Base-by-base conservation (phyloP, 768 basidiomycete genomes). In the Tricholoma matsutake region DNA sequence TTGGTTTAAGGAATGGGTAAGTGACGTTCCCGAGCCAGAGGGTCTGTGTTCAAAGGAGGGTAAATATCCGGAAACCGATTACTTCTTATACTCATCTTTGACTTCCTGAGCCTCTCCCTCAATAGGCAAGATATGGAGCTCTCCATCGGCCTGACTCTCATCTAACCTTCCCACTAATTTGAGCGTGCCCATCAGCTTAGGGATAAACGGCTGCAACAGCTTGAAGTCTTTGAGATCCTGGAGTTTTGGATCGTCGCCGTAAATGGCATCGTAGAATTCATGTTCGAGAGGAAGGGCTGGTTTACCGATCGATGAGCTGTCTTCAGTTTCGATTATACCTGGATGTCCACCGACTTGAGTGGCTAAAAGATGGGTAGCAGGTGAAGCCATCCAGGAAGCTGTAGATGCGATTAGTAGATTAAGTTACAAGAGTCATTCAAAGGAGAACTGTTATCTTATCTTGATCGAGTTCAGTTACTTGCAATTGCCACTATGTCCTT, bases 21-120 rank as follows among this genome's bases (percentile, higher is more conserved):
- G 89, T 75, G 11, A 95, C 76, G 72, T 99, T 98, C 75, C 96
- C 89, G 3, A 99, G 75, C 31, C 96, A 92, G 57, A 96, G 76
- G 61, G 85, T 87, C 79, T 95, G 86, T 79, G 47, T 63, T 64
- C 53, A 62, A 55, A 8, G 34, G 22, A 39, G 53, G 58, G 37
- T 49, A 57, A 57, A 43, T 51, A 58, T n/a, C 51, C 28, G 31
- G 37, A 20, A 25, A 25, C 29, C 13, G 7, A 20, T 29, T 31
- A 43, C 7, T 22, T 53, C 22, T 14, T 18, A 9, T 6, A 65
- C 68, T 63, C 55, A 69, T 69, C 68, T 69, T 69, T 65, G 20
- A 62, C 56, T 18, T 63, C 56, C 16, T 18, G 29, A 3, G 28
- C 32, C 31, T 62, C 61, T 4, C 58, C 43, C 32, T 64, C 63